Conservation (phyloP, 805 yeast species). For the Suhomyces vadensis region DNA sequence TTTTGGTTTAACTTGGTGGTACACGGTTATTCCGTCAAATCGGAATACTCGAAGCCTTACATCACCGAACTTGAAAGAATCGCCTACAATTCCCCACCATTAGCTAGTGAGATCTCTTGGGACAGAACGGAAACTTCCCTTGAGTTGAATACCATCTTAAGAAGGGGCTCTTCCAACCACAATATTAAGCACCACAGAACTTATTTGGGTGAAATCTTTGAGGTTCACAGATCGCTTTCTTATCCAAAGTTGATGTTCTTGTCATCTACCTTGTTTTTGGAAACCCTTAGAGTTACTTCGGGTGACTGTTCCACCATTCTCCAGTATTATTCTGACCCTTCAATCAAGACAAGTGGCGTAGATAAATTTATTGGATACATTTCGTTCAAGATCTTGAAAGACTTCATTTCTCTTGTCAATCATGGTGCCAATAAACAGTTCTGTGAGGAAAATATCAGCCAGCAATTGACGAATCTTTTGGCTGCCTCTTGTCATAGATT, state of each 20-base stretch:
- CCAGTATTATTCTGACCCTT: slow-evolving; percentile 83
- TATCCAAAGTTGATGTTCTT: slow-evolving; percentile 84
- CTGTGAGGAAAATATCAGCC: slow-evolving; percentile 56
- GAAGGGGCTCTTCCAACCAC: slow-evolving; percentile 84
- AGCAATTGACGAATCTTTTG: slow-evolving; percentile 68
- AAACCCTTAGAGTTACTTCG: slow-evolving; percentile 69
- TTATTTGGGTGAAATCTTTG: slow-evolving; percentile 51
- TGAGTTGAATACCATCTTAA: slow-evolving; percentile 85
- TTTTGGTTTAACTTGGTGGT: slow-evolving; percentile 93
- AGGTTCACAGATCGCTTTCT: slow-evolving; percentile 55
- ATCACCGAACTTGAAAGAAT: slow-evolving; percentile 57
- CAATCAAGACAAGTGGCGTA: slow-evolving; percentile 65
- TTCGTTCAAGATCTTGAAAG: slow-evolving; percentile 57
- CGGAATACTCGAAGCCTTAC: slow-evolving; percentile 53
- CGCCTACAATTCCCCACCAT: slow-evolving; percentile 66
- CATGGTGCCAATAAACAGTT: slow-evolving; percentile 56
- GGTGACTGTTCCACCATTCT: slow-evolving; percentile 83
- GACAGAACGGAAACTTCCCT: slow-evolving; percentile 87
- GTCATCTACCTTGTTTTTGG: slow-evolving; percentile 78
- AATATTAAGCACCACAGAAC: slow-evolving; percentile 76
- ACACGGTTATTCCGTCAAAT: slow-evolving; percentile 76
- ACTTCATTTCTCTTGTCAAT: slow-evolving; percentile 54
- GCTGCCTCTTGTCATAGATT: slow-evolving; percentile 78
- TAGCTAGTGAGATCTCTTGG: slow-evolving; percentile 30
- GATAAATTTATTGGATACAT: slow-evolving; percentile 68